Evolutionary conservation across 2,329 filamentous ascomycete species (phyloP).

Genomic region (Graphilbum sp.): DNA sequence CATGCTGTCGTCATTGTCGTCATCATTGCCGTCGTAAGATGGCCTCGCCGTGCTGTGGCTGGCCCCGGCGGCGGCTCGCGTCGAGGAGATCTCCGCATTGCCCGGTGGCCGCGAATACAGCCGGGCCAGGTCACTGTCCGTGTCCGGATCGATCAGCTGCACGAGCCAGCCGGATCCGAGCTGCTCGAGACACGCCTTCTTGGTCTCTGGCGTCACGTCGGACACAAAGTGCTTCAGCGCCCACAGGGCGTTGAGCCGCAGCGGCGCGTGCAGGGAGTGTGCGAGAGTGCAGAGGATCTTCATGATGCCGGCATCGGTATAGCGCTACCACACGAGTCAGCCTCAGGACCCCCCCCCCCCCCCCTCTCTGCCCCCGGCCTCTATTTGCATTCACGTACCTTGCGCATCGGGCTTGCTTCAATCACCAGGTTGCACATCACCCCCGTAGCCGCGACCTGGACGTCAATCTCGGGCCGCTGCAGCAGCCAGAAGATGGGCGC

Average conservation of each 20-base stretch:
- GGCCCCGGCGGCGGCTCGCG: no score
- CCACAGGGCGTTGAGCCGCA: constrained; percentile 81
- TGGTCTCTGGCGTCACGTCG: constrained; percentile 52
- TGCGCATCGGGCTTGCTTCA: constrained; percentile 82
- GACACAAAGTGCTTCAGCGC: constrained; percentile 81
- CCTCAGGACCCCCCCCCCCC: no score
- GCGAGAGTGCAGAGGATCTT: constrained; percentile 70
- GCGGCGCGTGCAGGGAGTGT: constrained; percentile 59
- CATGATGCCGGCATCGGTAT: constrained; percentile 59
- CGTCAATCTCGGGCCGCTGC: constrained; percentile 55
- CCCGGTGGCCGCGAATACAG: constrained; percentile 17
- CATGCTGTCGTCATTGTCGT: background rate
- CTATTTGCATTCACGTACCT: constrained; percentile 35
- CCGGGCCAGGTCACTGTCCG: constrained; percentile 29
- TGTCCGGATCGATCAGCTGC: constrained; percentile 53
- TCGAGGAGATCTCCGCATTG: constrained; percentile 7
- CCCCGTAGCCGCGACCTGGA: constrained; percentile 74
- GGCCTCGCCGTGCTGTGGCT: background rate
- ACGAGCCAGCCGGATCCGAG: constrained; percentile 68
- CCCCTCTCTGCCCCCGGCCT: no score
- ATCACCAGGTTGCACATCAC: constrained; percentile 73
- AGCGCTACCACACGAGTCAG: constrained; percentile 29
- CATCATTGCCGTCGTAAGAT: no score
- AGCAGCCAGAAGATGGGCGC: constrained; percentile 63
- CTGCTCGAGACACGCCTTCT: constrained; percentile 61